Evolutionary conservation across 108 stramenopile genomes (phyloP).

Genomic region (Cyclostephanos invisitatus): DNA sequence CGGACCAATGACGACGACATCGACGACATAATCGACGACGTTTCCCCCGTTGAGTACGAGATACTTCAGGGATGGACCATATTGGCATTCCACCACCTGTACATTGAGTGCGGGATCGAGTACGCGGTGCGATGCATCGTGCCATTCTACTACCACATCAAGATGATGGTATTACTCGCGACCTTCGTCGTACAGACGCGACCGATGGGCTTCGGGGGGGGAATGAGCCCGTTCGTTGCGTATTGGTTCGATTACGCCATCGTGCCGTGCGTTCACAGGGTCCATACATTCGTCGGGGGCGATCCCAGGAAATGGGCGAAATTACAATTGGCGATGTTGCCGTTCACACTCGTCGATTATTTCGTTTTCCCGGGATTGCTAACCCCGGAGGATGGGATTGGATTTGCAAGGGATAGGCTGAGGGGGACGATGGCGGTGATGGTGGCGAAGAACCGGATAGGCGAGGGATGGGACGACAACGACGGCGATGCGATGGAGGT

Average conservation of each 20-base stretch:
- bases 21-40: slow-evolving; percentile 11
- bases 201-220: not conserved
- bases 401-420: slow-evolving; percentile 3
- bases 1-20: not conserved
- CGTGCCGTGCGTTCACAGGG: slow-evolving; percentile 44
- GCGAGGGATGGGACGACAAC: not conserved
- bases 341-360: slow-evolving; percentile 38
- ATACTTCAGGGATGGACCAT: slow-evolving; percentile 54
- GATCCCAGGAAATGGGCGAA: slow-evolving; percentile 39
- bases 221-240: slow-evolving; percentile 33
- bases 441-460: not conserved
- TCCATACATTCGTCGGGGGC: slow-evolving; percentile 41
- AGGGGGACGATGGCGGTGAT: not conserved
- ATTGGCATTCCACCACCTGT: slow-evolving; percentile 48
- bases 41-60: slow-evolving; percentile 41
- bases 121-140: slow-evolving; percentile 32
- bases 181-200: slow-evolving; percentile 50
- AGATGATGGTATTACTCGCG: slow-evolving; percentile 38
- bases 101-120: slow-evolving; percentile 33
- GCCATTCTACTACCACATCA: slow-evolving; percentile 54
- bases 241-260: slow-evolving; percentile 46
- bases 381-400: slow-evolving; percentile 32
- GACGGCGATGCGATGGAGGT: not conserved
- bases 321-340: slow-evolving; percentile 25
- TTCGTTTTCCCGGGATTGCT: slow-evolving; percentile 51